Conservation (phyloP, 495 filamentous ascomycete genomes). For the Xylaria curta region DNA sequence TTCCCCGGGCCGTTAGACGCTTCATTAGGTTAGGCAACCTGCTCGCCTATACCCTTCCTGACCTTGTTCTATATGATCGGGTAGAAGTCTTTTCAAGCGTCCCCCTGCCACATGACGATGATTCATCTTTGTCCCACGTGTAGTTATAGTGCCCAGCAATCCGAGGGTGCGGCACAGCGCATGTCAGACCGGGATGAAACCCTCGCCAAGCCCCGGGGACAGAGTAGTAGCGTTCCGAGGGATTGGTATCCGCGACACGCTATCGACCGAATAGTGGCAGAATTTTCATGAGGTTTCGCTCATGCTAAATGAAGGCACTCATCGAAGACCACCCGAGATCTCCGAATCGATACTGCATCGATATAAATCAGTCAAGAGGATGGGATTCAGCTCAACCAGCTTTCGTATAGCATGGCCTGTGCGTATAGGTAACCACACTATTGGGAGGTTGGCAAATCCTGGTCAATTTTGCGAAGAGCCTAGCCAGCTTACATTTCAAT, state of each 20-base stretch:
- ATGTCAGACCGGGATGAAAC: conserved; percentile 22
- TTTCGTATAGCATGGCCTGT: not conserved
- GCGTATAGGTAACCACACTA: not conserved
- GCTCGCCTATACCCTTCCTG: not conserved
- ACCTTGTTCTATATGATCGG: not conserved
- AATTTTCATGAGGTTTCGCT: not conserved
- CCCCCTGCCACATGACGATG: conserved; percentile 14
- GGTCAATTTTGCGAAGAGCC: not conserved
- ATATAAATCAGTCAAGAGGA: not conserved
- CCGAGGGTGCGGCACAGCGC: conserved; percentile 20
- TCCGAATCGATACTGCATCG: not conserved
- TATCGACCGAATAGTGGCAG: not conserved
- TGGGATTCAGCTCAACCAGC: not conserved
- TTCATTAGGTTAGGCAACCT: not conserved
- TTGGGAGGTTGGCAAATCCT: not conserved
- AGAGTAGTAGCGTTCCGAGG: conserved; percentile 14
- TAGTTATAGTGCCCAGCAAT: not conserved
- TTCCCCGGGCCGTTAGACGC: not conserved
- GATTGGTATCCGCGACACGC: conserved; percentile 10
- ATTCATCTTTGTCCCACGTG: conserved; percentile 8
- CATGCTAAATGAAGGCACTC: not conserved
- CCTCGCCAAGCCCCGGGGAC: conserved; percentile 17
- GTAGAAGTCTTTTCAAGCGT: not conserved
- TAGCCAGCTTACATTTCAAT: not conserved
- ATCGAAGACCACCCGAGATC: not conserved